Evolutionary conservation across 2,329 filamentous ascomycete species (phyloP).

Genomic region (Hypocrella siamensis): DNA sequence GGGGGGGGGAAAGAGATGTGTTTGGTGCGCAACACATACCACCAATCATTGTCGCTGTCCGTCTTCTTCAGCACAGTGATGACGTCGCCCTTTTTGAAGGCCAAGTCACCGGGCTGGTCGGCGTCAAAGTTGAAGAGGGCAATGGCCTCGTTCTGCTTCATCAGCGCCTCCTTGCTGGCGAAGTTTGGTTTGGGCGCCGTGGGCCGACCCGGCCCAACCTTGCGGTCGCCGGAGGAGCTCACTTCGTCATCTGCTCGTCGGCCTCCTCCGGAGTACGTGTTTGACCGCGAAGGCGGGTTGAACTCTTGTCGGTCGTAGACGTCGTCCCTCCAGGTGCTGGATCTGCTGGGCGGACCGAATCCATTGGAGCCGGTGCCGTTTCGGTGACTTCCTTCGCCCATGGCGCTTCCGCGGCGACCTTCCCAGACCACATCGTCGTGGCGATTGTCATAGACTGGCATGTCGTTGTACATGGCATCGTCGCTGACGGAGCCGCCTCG

Average conservation of each 20-base stretch:
- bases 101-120: constrained; percentile 80
- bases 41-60: constrained; percentile 91
- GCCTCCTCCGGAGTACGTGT: constrained; percentile 29
- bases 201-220: constrained; percentile 55
- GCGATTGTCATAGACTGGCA: constrained; percentile 71
- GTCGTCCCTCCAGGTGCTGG: constrained; percentile 62
- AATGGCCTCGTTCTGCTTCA: constrained; percentile 66
- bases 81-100: constrained; percentile 93
- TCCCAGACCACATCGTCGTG: constrained; percentile 80
- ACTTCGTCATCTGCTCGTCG: constrained; percentile 31
- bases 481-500: constrained; percentile 24
- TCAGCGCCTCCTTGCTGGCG: constrained; percentile 33
- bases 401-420: constrained; percentile 52
- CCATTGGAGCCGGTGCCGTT: constrained; percentile 21
- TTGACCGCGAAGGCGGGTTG: constrained; percentile 30
- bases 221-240: constrained; percentile 19
- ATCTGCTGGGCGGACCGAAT: constrained; percentile 41
- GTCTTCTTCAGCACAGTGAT: constrained; percentile 93
- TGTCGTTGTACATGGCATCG: constrained; percentile 81
- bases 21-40: constrained; percentile 36
- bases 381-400: constrained; percentile 44
- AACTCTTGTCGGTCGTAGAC: constrained; percentile 47
- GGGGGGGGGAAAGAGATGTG: neutral
- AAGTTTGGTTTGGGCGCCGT: constrained; percentile 85
- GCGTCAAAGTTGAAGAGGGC: constrained; percentile 90